These are phyloP conservation scores for Cercophora sp. DNA, from an alignment of 495 filamentous ascomycete species.

Conservation along the genomic window DNA sequence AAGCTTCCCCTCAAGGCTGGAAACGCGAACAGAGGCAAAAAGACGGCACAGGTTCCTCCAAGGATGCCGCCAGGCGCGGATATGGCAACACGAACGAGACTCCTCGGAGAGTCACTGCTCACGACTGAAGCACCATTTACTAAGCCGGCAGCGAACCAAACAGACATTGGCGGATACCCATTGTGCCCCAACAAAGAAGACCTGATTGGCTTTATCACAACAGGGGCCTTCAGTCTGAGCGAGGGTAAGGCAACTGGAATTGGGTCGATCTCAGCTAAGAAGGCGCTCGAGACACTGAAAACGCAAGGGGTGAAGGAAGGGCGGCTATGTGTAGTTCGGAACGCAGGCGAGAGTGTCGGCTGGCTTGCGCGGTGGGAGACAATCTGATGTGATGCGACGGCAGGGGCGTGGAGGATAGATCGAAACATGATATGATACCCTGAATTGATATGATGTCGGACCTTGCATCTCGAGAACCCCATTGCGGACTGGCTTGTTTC, in stretches of 20 bases:
- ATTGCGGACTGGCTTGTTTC: too few species aligned
- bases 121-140: slow-evolving; percentile 22
- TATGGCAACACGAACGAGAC: slow-evolving; percentile 45
- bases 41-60: slow-evolving; percentile 8
- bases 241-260: slow-evolving; percentile 74
- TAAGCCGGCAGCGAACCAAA: slow-evolving; percentile 20
- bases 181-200: slow-evolving; percentile 68
- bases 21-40: slow-evolving; percentile 8
- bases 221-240: slow-evolving; percentile 75
- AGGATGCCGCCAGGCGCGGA: slow-evolving; percentile 20
- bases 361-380: slow-evolving; percentile 79
- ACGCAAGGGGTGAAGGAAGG: slow-evolving; percentile 21
- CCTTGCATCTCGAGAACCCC: too few species aligned
- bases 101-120: slow-evolving; percentile 52
- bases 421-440: not conserved
- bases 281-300: slow-evolving; percentile 39
- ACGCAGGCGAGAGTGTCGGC: slow-evolving; percentile 70
- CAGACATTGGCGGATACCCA: slow-evolving; percentile 51
- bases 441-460: too few species aligned
- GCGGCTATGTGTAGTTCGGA: slow-evolving; percentile 72
- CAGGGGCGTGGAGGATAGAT: not conserved
- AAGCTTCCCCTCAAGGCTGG: slow-evolving; percentile 21
- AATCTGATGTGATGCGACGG: slow-evolving; percentile 36
- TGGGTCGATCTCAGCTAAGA: slow-evolving; percentile 62
- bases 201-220: slow-evolving; percentile 88